phyloP scores from a whole-genome alignment of 108 stramenopile genomes.

The Skeletonema costatum region DNA sequence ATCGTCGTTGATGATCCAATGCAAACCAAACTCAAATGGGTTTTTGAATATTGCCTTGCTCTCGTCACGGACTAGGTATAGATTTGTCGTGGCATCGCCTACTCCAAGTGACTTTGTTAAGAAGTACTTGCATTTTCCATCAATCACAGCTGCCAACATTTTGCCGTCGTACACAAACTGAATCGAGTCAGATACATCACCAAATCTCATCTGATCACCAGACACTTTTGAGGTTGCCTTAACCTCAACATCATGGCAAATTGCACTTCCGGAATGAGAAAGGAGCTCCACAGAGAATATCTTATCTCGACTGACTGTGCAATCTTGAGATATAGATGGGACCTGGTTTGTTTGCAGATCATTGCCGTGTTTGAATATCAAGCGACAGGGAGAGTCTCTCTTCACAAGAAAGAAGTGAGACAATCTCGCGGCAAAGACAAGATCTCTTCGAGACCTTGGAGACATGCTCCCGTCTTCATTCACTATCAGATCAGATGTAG shows the following conservation, averaged over 20 bases:
- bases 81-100: not conserved
- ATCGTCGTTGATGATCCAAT: not conserved
- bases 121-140: not conserved
- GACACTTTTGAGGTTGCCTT: not conserved
- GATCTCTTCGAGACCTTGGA: not conserved
- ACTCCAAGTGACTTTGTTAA: not conserved
- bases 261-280: not conserved
- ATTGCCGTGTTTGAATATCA: not conserved
- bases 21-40: not conserved
- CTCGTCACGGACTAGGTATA: not conserved
- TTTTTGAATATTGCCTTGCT: not conserved
- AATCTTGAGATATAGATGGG: not conserved
- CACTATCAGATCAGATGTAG: not conserved
- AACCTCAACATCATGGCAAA: not conserved
- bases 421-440: not conserved
- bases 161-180: not conserved
- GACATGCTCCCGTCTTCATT: not conserved
- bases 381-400: slow-evolving; percentile 1
- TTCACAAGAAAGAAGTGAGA: not conserved
- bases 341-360: not conserved
- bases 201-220: not conserved
- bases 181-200: not conserved
- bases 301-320: not conserved
- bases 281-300: not conserved
- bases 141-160: not conserved